Percentiles rank a stretch among this genome's conserved stretches.
Conservation (phyloP, 371 early-diverging fungal species). For the Coemansia sp. region DNA sequence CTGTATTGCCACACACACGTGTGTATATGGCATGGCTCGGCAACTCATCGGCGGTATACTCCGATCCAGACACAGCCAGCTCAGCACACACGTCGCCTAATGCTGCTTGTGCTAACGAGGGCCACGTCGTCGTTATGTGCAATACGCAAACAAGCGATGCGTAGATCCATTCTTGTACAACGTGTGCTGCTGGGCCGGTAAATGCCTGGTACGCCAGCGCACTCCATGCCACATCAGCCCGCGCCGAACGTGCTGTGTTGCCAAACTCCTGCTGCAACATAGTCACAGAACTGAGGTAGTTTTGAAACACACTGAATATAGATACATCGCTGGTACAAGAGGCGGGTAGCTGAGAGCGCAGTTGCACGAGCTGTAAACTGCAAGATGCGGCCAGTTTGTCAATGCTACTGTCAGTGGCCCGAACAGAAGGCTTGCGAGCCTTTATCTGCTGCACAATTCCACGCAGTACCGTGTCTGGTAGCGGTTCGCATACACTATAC, state of each 20-base stretch:
- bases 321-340: background rate
- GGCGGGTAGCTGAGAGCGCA: background rate
- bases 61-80: background rate
- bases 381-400: constrained; percentile 22
- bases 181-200: background rate
- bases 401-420: background rate
- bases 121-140: background rate
- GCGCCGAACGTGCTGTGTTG: background rate
- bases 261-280: background rate
- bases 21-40: background rate
- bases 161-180: constrained; percentile 26
- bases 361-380: background rate
- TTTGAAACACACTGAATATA: background rate
- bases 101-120: background rate
- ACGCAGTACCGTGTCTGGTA: constrained; percentile 14
- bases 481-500: constrained; percentile 1
- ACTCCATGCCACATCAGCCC: constrained; percentile 11
- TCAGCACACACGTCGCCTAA: background rate
- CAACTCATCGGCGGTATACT: background rate
- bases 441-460: constrained; percentile 17
- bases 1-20: background rate
- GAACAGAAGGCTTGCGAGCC: background rate
- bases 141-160: constrained; percentile 5
- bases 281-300: background rate
- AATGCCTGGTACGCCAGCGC: constrained; percentile 18